These are phyloP conservation scores for Cercospora sp. DNA, from an alignment of 2,329 filamentous ascomycete species.

Conservation along the genomic window DNA sequence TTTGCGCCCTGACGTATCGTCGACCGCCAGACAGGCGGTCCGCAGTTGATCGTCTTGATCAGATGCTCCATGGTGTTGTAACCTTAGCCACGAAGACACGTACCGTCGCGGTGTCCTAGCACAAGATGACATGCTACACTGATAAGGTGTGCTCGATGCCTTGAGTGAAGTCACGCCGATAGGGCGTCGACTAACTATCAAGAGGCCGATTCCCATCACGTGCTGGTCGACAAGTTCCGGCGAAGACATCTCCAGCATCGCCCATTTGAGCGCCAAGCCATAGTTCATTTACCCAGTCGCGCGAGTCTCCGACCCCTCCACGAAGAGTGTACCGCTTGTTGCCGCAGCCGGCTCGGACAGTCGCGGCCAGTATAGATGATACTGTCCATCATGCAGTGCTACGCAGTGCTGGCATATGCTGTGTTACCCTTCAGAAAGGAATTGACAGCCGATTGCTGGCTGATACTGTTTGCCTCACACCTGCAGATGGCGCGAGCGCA, in stretches of 20 bases:
- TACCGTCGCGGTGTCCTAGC: neutral
- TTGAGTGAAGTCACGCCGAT: neutral
- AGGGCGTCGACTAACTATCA: neutral
- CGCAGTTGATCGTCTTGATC: neutral
- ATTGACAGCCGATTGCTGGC: neutral
- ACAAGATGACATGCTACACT: neutral
- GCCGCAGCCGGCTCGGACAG: neutral
- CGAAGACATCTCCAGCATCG: neutral
- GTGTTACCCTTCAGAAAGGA: neutral
- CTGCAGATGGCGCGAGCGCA: neutral
- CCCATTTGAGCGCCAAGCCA: neutral
- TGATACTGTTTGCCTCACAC: neutral
- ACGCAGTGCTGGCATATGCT: neutral
- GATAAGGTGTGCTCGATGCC: neutral
- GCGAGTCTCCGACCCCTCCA: neutral
- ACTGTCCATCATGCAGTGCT: neutral
- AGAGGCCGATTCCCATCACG: neutral
- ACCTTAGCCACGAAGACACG: neutral
- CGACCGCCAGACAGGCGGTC: neutral
- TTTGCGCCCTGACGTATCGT: neutral
- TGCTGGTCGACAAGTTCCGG: neutral
- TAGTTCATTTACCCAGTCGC: neutral
- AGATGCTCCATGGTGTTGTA: neutral
- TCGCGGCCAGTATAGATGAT: neutral
- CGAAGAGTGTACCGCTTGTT: neutral